These are phyloP conservation scores for Paramecium tetraurelia DNA, from an alignment of 73 alveolate genomes.

Conservation along the genomic window DNA sequence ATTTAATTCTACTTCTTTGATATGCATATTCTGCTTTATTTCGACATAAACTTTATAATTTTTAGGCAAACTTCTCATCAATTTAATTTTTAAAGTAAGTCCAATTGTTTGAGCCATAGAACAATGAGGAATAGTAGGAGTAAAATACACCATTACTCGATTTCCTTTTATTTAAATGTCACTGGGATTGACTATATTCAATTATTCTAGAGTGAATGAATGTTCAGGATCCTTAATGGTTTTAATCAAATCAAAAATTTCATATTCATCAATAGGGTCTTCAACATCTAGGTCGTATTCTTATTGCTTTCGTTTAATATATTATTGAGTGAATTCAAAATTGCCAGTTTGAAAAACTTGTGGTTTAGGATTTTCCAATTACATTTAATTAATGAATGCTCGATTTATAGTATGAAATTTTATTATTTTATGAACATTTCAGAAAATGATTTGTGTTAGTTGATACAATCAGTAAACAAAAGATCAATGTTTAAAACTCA, in stretches of 20 bases:
- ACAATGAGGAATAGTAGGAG: conserved; percentile 53
- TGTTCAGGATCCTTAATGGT: conserved; percentile 47
- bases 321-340: neutral
- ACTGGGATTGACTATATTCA: neutral
- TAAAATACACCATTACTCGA: neutral
- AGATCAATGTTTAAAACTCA: conserved; percentile 36
- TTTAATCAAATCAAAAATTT: neutral
- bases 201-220: conserved; percentile 2
- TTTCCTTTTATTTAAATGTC: neutral
- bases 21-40: neutral
- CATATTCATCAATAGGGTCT: conserved; percentile 28
- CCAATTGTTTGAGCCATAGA: conserved; percentile 43
- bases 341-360: neutral
- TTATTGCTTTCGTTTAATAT: neutral
- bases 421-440: neutral
- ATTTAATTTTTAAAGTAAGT: neutral
- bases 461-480: neutral
- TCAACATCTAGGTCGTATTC: neutral
- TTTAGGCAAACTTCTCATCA: conserved; percentile 19
- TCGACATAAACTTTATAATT: neutral
- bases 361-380: conserved; percentile 41
- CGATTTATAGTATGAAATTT: neutral
- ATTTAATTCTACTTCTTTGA: neutral
- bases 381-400: neutral
- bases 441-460: neutral